phyloP scores from a whole-genome alignment of 2,329 filamentous ascomycete species.

The Falciphora oryzae region DNA sequence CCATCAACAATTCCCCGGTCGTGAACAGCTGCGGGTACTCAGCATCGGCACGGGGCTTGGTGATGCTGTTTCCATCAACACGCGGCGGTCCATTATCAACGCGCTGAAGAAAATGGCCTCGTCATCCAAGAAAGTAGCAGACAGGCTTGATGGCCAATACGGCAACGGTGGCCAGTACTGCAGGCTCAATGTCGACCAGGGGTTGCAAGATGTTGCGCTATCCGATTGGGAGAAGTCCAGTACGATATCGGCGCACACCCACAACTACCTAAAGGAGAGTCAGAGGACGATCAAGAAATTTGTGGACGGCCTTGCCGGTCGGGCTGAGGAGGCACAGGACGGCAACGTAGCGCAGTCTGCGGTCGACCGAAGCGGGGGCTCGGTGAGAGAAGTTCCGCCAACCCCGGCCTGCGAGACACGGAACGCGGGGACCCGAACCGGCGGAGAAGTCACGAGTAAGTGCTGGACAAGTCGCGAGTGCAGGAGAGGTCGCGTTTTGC shows the following conservation, averaged over 20 bases:
- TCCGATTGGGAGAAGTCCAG: constrained; percentile 22
- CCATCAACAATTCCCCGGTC: constrained; percentile 17
- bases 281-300: constrained; percentile 7
- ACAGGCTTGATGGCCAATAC: constrained; percentile 14
- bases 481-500: no score
- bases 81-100: constrained; percentile 15
- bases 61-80: constrained; percentile 16
- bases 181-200: constrained; percentile 23
- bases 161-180: constrained; percentile 17
- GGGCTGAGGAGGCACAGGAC: constrained; percentile 18
- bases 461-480: no score
- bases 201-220: constrained; percentile 20
- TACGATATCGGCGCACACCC: constrained; percentile 18
- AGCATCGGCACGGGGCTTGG: constrained; percentile 24
- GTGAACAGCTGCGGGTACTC: constrained; percentile 15
- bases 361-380: no score
- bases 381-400: no score
- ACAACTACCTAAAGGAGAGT: constrained; percentile 17
- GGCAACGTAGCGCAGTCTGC: no score
- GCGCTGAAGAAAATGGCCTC: constrained; percentile 19
- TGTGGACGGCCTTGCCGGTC: background rate
- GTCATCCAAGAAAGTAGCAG: constrained; percentile 17
- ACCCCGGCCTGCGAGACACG: no score
- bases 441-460: no score
- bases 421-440: no score